These are phyloP conservation scores for Oryza glumipatula DNA, from an alignment of 176 grass and related monocot genomes.

Conservation along the genomic window DNA sequence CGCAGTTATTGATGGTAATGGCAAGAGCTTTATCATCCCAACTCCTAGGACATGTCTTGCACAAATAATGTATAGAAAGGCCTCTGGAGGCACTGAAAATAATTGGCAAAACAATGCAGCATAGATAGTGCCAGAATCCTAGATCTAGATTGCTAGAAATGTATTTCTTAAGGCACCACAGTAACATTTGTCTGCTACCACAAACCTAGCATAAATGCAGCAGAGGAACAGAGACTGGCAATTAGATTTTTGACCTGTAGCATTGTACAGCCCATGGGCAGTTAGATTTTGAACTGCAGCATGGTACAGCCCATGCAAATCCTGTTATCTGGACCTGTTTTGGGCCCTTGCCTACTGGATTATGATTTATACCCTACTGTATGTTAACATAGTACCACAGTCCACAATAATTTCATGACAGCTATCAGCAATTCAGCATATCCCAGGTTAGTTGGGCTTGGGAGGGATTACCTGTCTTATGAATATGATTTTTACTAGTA, in stretches of 20 bases:
- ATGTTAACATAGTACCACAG: background rate
- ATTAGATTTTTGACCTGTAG: background rate
- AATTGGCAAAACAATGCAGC: background rate
- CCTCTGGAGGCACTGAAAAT: background rate
- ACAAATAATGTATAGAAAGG: background rate
- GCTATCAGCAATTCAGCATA: constrained; percentile 17
- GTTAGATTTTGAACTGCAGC: background rate
- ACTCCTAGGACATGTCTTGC: background rate
- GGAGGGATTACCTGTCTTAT: no score
- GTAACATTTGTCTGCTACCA: background rate
- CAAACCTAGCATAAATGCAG: background rate
- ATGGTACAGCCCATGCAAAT: background rate
- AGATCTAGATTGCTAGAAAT: constrained; percentile 5
- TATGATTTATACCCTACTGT: background rate
- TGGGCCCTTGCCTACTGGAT: background rate
- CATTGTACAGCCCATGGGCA: background rate
- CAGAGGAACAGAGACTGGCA: background rate
- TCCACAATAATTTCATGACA: background rate
- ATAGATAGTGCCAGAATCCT: background rate
- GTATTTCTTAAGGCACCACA: background rate
- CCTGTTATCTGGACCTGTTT: background rate
- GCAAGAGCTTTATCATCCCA: background rate
- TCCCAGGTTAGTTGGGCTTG: background rate
- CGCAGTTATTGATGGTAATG: background rate
- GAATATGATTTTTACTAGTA: background rate